Evolutionary conservation across 2,329 filamentous ascomycete genomes (phyloP), one percentile per base, ranked within the genome.

Genomic region (Immersiporthe knoxdaviesiana): DNA sequence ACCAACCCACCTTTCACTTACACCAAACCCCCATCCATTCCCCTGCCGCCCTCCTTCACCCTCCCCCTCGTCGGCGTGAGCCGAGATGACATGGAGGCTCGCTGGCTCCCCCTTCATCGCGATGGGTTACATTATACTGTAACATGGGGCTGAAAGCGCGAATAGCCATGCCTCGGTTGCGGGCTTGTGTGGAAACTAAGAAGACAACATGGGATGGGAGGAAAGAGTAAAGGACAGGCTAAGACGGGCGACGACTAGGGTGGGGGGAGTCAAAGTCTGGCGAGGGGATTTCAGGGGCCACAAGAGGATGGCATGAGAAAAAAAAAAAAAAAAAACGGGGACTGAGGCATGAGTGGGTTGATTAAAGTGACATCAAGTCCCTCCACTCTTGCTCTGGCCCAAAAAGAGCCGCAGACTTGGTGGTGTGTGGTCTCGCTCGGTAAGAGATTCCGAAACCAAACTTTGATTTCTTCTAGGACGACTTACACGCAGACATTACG

Each of bases 311-410:
- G 50, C n/a, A 30, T 24, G 37, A 5, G 35, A 18, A 37, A 2
- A 21, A n/a, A 47, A 21, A 47, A 18, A 5, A 44, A 21, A 21
- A 61, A 67, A 44, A 60, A 59, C 59, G 65, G 64, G 59, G 14
- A 14, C 39, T 59, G 37, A 50, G 59, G 68, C 32, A 24, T 35
- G 14, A 37, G 58, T 59, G 63, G 68, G 66, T 66, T 70, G 61
- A 70, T 70, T 65, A 63, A 56, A 70, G 68, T 70, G 58, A 65
- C 62, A 70, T 30, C 27, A n/a, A n/a, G 35, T n/a, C 32, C n/a
- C 68, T 56, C 68, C 68, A 70, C 68, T 41, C 68, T 41, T 27
- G 37, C 18, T 41, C n/a, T 39, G 39, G 41, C 37, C 41, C 47
- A 39, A 21, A 68, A 64, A 67, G 68, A 70, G 66, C 65, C 68